Evolutionary conservation across 345 rosid species (phyloP).

Genomic region (Microcos paniculata): DNA sequence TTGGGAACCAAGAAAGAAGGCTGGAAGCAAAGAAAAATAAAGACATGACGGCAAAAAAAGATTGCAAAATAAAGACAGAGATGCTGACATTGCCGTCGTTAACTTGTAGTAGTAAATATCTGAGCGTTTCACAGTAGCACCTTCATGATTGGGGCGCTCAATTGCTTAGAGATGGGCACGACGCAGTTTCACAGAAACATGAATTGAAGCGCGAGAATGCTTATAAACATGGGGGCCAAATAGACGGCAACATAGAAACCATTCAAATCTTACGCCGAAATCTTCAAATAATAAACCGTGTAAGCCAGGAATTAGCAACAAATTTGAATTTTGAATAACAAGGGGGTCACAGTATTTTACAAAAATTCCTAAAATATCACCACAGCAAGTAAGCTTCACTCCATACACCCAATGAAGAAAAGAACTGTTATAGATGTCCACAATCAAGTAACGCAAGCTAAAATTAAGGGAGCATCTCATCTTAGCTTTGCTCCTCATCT

Average conservation of each 20-base stretch:
- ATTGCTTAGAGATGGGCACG: no score
- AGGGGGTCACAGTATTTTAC: conserved; percentile 15
- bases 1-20: no score
- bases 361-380: conserved; percentile 23
- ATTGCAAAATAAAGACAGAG: no score
- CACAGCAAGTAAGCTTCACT: conserved; percentile 13
- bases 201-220: neutral
- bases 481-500: conserved; percentile 54
- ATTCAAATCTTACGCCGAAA: no score
- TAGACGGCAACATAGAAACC: neutral
- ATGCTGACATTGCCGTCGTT: no score
- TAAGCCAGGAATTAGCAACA: conserved; percentile 4
- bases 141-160: no score
- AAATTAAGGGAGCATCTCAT: conserved; percentile 14
- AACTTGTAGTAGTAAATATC: no score
- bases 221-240: neutral
- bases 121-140: no score
- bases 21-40: no score
- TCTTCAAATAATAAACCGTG: neutral
- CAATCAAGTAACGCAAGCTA: conserved; percentile 9
- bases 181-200: no score
- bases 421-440: conserved; percentile 6
- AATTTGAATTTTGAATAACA: conserved; percentile 24
- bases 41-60: no score
- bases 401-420: conserved; percentile 9